Conservation (phyloP, 2,329 filamentous ascomycete species). For the Sclerotinia sclerotiorum region DNA sequence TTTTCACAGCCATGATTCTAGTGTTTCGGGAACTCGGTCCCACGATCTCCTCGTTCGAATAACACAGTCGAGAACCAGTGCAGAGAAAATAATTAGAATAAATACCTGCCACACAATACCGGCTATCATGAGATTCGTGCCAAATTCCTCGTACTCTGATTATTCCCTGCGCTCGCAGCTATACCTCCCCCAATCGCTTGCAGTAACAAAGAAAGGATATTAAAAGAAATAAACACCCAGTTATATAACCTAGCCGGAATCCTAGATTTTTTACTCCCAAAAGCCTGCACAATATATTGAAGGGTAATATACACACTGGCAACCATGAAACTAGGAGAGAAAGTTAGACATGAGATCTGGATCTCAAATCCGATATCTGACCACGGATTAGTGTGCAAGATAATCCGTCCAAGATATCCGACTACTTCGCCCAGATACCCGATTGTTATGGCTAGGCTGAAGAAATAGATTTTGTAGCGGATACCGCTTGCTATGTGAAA, state of each 20-base stretch:
- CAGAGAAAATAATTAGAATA: constrained; percentile 43
- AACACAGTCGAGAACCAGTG: constrained; percentile 52
- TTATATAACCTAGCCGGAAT: constrained; percentile 48
- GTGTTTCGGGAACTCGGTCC: constrained; percentile 26
- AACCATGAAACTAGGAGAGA: constrained; percentile 53
- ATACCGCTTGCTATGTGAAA: constrained; percentile 46
- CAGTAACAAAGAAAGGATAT: constrained; percentile 56
- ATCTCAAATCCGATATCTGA: constrained; percentile 46
- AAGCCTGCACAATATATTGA: constrained; percentile 30
- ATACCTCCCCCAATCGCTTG: constrained; percentile 59
- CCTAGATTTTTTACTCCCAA: constrained; percentile 26
- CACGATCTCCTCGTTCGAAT: constrained; percentile 38
- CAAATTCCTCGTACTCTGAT: constrained; percentile 22
- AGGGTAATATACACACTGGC: constrained; percentile 62
- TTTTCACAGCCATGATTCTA: constrained; percentile 20
- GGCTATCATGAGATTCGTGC: constrained; percentile 43
- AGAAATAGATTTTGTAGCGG: constrained; percentile 55
- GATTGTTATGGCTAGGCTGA: constrained; percentile 45
- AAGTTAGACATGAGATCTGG: constrained; percentile 46
- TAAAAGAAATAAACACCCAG: constrained; percentile 58
- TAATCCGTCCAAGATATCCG: constrained; percentile 56
- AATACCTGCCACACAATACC: constrained; percentile 44
- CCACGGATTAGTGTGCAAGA: constrained; percentile 54
- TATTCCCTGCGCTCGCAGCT: constrained; percentile 40
- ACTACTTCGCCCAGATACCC: constrained; percentile 54